Evolutionary conservation across 2,329 filamentous ascomycete genomes (phyloP).

Genomic region (Aspergillus sp.): DNA sequence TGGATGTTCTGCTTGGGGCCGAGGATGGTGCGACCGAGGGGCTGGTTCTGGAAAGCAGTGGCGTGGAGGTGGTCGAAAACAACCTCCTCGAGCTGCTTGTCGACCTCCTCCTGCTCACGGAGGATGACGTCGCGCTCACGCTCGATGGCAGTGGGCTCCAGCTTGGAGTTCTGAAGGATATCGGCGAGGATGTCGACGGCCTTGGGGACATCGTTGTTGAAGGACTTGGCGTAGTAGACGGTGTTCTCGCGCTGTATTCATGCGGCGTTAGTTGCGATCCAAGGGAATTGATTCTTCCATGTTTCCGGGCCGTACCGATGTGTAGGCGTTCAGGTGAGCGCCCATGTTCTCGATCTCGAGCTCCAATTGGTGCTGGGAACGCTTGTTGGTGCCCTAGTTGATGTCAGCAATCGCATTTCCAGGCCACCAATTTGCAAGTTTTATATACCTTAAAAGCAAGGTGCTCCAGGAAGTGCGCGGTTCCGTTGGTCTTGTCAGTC

Average conservation of each 20-base stretch:
- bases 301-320: constrained; percentile 70
- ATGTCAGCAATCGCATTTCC: constrained; percentile 16
- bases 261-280: constrained; percentile 28
- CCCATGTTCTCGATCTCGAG: constrained; percentile 99
- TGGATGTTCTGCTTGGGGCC: constrained; percentile 98
- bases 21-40: constrained; percentile 94
- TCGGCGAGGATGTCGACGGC: constrained; percentile 98
- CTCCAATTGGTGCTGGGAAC: constrained; percentile 95
- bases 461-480: constrained; percentile 99
- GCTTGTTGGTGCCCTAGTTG: constrained; percentile 77
- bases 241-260: constrained; percentile 85
- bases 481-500: constrained; percentile 98
- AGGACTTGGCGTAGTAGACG: constrained; percentile 99
- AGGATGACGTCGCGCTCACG: constrained; percentile 98
- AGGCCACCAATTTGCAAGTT: not conserved
- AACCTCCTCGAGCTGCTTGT: constrained; percentile 99
- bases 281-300: constrained; percentile 17
- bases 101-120: constrained; percentile 97
- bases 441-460: constrained; percentile 91
- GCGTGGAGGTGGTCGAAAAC: constrained; percentile 99
- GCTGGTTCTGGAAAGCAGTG: constrained; percentile 95
- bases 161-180: constrained; percentile 98
- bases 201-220: constrained; percentile 95
- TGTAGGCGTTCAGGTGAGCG: constrained; percentile 98
- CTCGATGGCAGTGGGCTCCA: constrained; percentile 89